Conservation (phyloP, 345 rosid genomes). For the Mercurialis annua region DNA sequence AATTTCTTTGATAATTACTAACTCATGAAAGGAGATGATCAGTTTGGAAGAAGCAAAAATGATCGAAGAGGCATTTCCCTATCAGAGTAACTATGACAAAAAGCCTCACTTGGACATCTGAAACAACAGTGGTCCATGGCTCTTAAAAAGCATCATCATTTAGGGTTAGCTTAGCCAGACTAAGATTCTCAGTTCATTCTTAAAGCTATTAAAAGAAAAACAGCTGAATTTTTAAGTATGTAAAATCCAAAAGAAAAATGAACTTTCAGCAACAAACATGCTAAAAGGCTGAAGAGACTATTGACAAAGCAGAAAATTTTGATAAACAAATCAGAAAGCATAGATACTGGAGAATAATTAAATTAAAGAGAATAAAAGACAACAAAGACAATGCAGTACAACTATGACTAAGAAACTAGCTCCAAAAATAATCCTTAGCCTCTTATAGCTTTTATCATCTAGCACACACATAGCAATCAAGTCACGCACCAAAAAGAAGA, state of each 20-base stretch:
- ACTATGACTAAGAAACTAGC: conserved; percentile 42
- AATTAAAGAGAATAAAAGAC: not conserved
- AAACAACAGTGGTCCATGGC: conserved; percentile 34
- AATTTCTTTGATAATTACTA: too few relatives aligned
- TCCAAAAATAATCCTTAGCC: conserved; percentile 34
- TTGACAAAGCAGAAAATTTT: too few relatives aligned
- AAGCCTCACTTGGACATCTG: conserved; percentile 37
- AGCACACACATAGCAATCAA: not conserved
- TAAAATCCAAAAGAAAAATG: not conserved
- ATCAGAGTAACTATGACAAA: conserved; percentile 51
- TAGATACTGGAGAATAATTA: not conserved
- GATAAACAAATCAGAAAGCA: not conserved
- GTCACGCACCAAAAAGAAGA: too few relatives aligned
- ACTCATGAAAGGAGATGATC: too few relatives aligned
- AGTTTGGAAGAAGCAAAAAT: not conserved
- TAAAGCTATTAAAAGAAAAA: not conserved
- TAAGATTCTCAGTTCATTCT: not conserved
- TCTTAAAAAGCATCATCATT: conserved; percentile 23
- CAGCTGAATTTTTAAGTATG: not conserved
- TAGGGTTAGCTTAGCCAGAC: conserved; percentile 10
- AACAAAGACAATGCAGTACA: conserved; percentile 26
- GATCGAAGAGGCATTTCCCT: not conserved
- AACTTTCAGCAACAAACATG: too few relatives aligned
- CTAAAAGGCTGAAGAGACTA: too few relatives aligned
- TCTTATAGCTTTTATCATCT: conserved; percentile 28